phyloP scores from a whole-genome alignment of 2,329 filamentous ascomycete species.

The Aspergillus awamori region DNA sequence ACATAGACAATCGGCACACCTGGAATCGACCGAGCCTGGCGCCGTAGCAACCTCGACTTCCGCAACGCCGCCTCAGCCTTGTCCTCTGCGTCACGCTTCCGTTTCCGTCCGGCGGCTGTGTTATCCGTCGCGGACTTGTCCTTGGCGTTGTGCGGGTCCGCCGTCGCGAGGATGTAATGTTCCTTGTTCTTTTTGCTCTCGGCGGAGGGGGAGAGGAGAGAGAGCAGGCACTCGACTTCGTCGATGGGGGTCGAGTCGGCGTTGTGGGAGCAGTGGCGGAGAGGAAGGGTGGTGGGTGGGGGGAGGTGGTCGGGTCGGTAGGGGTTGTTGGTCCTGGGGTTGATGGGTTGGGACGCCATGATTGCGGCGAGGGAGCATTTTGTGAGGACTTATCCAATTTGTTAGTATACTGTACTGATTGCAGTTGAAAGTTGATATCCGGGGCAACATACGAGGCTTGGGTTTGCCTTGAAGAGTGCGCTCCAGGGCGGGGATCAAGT shows the following conservation, averaged over 20 bases:
- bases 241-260: slow-evolving; percentile 46
- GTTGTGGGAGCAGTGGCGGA: slow-evolving; percentile 53
- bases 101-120: slow-evolving; percentile 29
- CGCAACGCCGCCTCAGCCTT: slow-evolving; percentile 37
- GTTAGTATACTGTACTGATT: slow-evolving; percentile 16
- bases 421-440: not conserved
- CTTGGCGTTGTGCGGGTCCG: slow-evolving; percentile 40
- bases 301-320: slow-evolving; percentile 48
- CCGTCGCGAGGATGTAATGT: slow-evolving; percentile 51
- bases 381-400: slow-evolving; percentile 67
- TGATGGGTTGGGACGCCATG: slow-evolving; percentile 43
- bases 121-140: slow-evolving; percentile 16
- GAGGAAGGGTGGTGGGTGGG: slow-evolving; percentile 47
- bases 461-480: slow-evolving; percentile 84
- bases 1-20: slow-evolving; percentile 56
- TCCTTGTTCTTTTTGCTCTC: slow-evolving; percentile 51
- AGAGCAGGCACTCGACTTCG: slow-evolving; percentile 49
- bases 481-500: slow-evolving; percentile 74
- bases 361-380: slow-evolving; percentile 59
- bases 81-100: slow-evolving; percentile 38
- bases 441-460: slow-evolving; percentile 68
- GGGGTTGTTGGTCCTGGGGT: slow-evolving; percentile 43
- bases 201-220: slow-evolving; percentile 43
- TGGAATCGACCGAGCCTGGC: slow-evolving; percentile 46
- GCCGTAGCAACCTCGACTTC: slow-evolving; percentile 39